Base-by-base conservation (phyloP, 2,329 filamentous ascomycete genomes). In the Fusarium dlaminii region DNA sequence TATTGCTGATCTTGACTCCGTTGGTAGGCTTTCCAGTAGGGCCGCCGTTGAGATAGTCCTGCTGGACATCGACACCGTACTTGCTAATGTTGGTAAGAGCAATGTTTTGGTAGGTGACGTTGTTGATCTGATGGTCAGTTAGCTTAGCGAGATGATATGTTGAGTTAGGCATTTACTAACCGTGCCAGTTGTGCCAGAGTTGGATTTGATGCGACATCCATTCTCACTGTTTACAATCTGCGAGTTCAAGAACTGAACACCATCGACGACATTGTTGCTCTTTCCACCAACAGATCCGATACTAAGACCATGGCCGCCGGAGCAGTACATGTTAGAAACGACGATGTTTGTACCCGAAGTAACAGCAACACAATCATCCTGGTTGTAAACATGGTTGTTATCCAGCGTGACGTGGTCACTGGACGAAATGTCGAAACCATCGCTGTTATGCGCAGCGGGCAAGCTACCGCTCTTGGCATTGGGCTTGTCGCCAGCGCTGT, bases 291-390 rank as follows among this genome's bases (percentile, higher is more conserved):
- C 81, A 29, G 80, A 83, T 8, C 83, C 83, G 40, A 83, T 84
- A 12, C 81, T 83, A 18, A 84, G 78, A 30, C 83, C 83, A 66
- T 84, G 83, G 2, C 83, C 83, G 27, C 83, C 82, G 10, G 80
- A 83, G 80, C 86, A 87, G 64, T 52, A 52, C 49, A 52, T 52
- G 49, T 52, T 52, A 0, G 49, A 52, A 27, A 52, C 49, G 3
- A 37, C 14, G 2, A 52, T 52, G n/a, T 52, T 52, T 0, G 49
- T 52, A 9, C 86, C 86, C 17, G 86, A 88, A 79, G 89, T 90
- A 52, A 88, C 72, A 11, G 88, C 88, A 32, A 90, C 82, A 73
- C 89, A 90, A 74, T 90, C 89, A 68, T 90, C 89, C 80, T 90
- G 89, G 82, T 90, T 90, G 74, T 87, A 85, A 48, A 90, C 84